These are phyloP conservation scores for Escovopsis sp. DNA, from an alignment of 2,329 filamentous ascomycete species.

Conservation along the genomic window DNA sequence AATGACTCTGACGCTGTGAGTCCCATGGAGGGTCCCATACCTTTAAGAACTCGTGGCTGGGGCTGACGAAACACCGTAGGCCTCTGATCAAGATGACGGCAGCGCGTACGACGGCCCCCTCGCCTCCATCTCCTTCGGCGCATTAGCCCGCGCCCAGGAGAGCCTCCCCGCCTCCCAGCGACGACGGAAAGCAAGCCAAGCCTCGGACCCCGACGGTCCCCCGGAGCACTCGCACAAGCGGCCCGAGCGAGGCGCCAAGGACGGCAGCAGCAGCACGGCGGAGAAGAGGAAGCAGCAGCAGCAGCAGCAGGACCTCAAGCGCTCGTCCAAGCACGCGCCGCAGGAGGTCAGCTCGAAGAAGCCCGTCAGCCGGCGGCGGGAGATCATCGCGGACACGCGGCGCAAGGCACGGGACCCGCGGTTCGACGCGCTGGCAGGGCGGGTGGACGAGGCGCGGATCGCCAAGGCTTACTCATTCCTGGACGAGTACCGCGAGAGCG, in stretches of 20 bases:
- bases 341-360: conserved; percentile 68
- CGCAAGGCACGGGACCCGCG: conserved; percentile 69
- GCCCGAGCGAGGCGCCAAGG: no score
- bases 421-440: conserved; percentile 53
- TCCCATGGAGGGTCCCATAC: background rate
- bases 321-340: conserved; percentile 75
- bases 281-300: no score
- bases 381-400: conserved; percentile 43
- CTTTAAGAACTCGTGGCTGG: background rate
- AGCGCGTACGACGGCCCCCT: conserved; percentile 12
- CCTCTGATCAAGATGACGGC: conserved; percentile 13
- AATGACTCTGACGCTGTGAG: conserved; percentile 14
- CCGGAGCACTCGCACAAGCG: conserved; percentile 8
- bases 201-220: conserved; percentile 14
- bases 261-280: conserved; percentile 4
- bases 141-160: conserved; percentile 75
- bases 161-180: conserved; percentile 31
- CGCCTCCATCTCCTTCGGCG: conserved; percentile 66
- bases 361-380: conserved; percentile 67
- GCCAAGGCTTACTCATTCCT: conserved; percentile 75
- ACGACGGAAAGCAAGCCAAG: conserved; percentile 13
- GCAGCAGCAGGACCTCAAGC: conserved; percentile 12
- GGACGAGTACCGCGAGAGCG: conserved; percentile 69
- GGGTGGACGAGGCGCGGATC: conserved; percentile 40
- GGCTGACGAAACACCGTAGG: conserved; percentile 9